phyloP scores from a whole-genome alignment of 345 rosid genomes.

The Angophora floribunda region DNA sequence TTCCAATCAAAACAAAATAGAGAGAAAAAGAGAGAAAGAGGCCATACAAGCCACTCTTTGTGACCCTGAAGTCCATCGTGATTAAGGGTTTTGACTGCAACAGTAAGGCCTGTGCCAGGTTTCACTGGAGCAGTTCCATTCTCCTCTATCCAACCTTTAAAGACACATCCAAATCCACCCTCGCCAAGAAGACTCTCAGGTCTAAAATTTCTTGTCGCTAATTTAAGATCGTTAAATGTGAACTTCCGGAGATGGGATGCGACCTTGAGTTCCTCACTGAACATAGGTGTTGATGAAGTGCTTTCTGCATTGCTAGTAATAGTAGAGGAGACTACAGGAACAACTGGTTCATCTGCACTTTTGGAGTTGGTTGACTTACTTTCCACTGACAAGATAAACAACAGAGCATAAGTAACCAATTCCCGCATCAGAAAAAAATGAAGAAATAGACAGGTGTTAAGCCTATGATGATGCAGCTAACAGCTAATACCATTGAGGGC shows the following conservation, averaged over 20 bases:
- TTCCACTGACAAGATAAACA: constrained; percentile 18
- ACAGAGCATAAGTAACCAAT: neutral
- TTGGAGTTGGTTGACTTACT: constrained; percentile 25
- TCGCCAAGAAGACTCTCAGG: constrained; percentile 85
- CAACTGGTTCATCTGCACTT: constrained; percentile 25
- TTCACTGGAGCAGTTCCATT: constrained; percentile 86
- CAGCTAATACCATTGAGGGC: neutral
- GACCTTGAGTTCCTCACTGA: constrained; percentile 59
- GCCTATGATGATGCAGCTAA: neutral
- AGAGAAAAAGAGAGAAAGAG: neutral
- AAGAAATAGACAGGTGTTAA: constrained; percentile 3
- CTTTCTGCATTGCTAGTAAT: constrained; percentile 38
- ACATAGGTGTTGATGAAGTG: constrained; percentile 44
- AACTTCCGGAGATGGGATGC: constrained; percentile 69
- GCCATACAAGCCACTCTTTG: constrained; percentile 87
- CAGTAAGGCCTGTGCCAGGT: constrained; percentile 88
- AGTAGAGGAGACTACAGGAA: constrained; percentile 25
- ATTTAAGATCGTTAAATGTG: constrained; percentile 60
- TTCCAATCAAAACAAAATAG: neutral
- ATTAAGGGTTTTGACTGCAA: constrained; percentile 86
- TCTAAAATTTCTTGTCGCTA: constrained; percentile 74
- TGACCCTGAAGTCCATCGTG: constrained; percentile 97
- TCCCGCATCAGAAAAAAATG: neutral
- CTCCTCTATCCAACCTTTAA: constrained; percentile 92
- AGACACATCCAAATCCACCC: constrained; percentile 94